Percentiles rank a stretch among this genome's conserved stretches.
These are phyloP conservation scores for Primulina tabacum DNA, from an alignment of 257 asterid genomes.

Conservation along the genomic window DNA sequence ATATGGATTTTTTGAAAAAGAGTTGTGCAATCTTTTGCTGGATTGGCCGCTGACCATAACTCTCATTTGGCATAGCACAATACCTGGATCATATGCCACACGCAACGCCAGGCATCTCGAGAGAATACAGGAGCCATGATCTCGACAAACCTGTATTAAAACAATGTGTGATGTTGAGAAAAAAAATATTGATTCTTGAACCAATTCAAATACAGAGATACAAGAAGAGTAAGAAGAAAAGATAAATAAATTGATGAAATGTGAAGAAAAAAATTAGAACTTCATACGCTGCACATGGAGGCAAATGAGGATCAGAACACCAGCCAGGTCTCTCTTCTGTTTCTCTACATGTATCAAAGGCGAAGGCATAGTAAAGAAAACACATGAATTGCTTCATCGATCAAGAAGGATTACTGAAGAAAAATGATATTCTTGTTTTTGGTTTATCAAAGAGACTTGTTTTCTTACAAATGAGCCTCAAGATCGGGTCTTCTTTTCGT, in stretches of 20 bases:
- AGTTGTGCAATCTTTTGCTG: background rate
- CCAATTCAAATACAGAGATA: background rate
- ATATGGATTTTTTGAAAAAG: background rate
- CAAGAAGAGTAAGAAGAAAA: background rate
- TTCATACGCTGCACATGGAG: slow-evolving; percentile 85
- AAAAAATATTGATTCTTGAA: background rate
- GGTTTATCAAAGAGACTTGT: background rate
- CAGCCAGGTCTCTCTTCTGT: slow-evolving; percentile 64
- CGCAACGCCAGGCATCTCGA: slow-evolving; percentile 93
- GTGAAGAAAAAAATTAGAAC: slow-evolving; percentile 3
- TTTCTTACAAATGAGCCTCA: slow-evolving; percentile 77
- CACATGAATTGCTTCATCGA: background rate
- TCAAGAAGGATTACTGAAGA: background rate
- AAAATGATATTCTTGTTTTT: background rate
- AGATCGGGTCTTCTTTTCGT: slow-evolving; percentile 46
- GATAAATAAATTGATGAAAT: background rate
- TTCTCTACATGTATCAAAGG: slow-evolving; percentile 38
- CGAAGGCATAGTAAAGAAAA: slow-evolving; percentile 4
- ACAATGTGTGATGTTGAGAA: background rate
- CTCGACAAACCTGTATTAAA: slow-evolving; percentile 66
- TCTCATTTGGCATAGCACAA: background rate
- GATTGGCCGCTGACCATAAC: background rate
- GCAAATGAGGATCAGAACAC: slow-evolving; percentile 71
- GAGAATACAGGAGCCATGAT: slow-evolving; percentile 97
- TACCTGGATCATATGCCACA: slow-evolving; percentile 96